phyloP scores from a whole-genome alignment of 2,329 filamentous ascomycete genomes.

The Neonectria hederae region DNA sequence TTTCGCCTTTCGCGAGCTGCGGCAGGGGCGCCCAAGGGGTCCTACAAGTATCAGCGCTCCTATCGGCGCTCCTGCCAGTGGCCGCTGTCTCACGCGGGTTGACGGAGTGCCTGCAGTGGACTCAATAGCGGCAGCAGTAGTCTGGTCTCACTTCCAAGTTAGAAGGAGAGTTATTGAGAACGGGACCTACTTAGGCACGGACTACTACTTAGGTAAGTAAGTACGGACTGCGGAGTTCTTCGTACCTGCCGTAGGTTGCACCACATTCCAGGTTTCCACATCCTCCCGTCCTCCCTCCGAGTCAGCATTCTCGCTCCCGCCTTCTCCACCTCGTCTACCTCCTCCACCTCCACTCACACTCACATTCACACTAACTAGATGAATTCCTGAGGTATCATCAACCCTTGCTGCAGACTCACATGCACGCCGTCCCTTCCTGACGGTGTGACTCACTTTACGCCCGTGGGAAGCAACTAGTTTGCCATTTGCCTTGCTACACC shows the following conservation, averaged over 20 bases:
- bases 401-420: background rate
- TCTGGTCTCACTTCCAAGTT: background rate
- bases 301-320: too few species aligned
- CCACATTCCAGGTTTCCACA: background rate
- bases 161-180: too few species aligned
- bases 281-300: background rate
- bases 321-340: background rate
- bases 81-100: background rate
- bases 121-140: background rate
- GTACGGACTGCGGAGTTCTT: too few species aligned
- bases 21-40: background rate
- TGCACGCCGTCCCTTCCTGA: background rate
- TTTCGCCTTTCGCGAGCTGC: background rate
- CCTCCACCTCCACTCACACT: background rate
- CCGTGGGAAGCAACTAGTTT: background rate
- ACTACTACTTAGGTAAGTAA: too few species aligned
- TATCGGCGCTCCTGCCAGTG: background rate
- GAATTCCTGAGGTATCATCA: background rate
- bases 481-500: background rate
- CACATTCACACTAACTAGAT: too few species aligned
- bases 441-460: constrained; percentile 1
- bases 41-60: background rate
- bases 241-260: background rate
- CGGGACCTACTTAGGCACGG: too few species aligned
- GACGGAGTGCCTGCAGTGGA: background rate